phyloP scores from a whole-genome alignment of 2,329 filamentous ascomycete genomes.

The Apiospora hydei region DNA sequence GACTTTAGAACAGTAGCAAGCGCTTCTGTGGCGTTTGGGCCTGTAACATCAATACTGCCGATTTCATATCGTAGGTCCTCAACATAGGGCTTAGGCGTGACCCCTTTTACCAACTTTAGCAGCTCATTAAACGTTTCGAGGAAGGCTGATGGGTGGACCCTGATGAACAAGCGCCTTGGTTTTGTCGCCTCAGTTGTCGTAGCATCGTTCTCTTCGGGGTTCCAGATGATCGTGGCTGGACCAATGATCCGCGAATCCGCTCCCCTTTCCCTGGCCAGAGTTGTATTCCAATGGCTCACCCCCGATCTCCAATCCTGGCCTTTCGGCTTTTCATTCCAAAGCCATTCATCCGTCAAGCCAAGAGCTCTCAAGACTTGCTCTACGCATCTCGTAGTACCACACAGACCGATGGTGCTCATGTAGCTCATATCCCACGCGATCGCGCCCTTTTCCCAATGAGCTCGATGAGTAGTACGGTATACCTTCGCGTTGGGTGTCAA shows the following conservation, averaged over 20 bases:
- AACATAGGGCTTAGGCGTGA: slow-evolving; percentile 67
- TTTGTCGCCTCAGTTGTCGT: slow-evolving; percentile 32
- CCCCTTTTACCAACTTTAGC: slow-evolving; percentile 62
- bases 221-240: slow-evolving; percentile 78
- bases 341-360: slow-evolving; percentile 64
- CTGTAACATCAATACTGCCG: slow-evolving; percentile 64
- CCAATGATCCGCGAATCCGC: slow-evolving; percentile 67
- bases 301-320: slow-evolving; percentile 75
- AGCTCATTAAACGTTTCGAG: slow-evolving; percentile 72
- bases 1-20: slow-evolving; percentile 73
- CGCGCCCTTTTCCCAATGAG: slow-evolving; percentile 76
- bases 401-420: slow-evolving; percentile 83
- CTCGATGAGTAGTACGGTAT: slow-evolving; percentile 86
- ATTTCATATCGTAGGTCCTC: slow-evolving; percentile 76
- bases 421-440: slow-evolving; percentile 96
- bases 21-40: slow-evolving; percentile 80
- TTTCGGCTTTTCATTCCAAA: slow-evolving; percentile 62
- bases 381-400: slow-evolving; percentile 70
- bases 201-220: slow-evolving; percentile 30
- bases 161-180: slow-evolving; percentile 66
- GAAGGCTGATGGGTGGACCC: slow-evolving; percentile 85
- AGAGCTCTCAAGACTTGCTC: slow-evolving; percentile 71
- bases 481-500: slow-evolving; percentile 88
- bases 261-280: slow-evolving; percentile 61
- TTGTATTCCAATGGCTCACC: slow-evolving; percentile 56